phyloP scores from a whole-genome alignment of 2,329 filamentous ascomycete genomes.

The Pseudogymnoascus sp. region DNA sequence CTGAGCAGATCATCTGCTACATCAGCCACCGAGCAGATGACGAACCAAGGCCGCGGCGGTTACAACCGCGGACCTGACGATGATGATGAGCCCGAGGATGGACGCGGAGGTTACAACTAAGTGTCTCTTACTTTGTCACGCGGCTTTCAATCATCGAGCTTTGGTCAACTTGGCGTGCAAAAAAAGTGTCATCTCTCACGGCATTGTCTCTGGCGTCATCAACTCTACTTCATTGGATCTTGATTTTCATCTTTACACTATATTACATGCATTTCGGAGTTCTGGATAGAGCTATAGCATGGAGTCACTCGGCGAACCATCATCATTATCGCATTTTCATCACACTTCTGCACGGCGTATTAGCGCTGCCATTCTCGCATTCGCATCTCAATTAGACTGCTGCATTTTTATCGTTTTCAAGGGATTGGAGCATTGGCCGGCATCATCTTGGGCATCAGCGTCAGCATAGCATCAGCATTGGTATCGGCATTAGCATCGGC shows the following conservation, averaged over 20 bases:
- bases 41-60: conserved; percentile 8
- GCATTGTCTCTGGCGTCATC: neutral
- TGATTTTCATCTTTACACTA: neutral
- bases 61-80: conserved; percentile 21
- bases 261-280: conserved; percentile 1
- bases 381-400: neutral
- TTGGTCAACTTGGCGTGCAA: neutral
- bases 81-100: conserved; percentile 25
- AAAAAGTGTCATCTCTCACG: neutral
- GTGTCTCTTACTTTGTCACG: neutral
- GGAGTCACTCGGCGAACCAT: neutral
- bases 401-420: neutral
- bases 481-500: neutral
- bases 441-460: neutral
- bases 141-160: neutral
- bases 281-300: neutral
- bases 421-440: neutral
- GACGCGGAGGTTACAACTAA: conserved; percentile 25
- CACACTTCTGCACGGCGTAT: neutral
- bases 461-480: neutral
- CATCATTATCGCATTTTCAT: neutral
- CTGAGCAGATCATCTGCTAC: neutral
- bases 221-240: neutral
- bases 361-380: neutral
- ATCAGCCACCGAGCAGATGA: conserved; percentile 3